Conservation (phyloP, 176 grass and related monocot species). For the Leersia perrieri region DNA sequence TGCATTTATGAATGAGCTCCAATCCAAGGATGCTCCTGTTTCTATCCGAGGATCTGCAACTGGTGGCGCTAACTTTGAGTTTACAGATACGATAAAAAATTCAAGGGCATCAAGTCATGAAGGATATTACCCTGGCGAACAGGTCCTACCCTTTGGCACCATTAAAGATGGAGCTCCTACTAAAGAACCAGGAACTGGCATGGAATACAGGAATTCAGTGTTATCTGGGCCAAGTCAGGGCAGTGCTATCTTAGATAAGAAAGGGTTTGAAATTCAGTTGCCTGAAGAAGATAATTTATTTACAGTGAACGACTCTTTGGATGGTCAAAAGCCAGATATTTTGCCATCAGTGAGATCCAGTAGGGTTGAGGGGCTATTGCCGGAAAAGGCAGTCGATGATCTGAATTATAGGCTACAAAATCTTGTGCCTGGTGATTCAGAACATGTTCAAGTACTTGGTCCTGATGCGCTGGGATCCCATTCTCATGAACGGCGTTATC, state of each 20-base stretch:
- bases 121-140: constrained; percentile 46
- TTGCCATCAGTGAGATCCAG: constrained; percentile 44
- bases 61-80: constrained; percentile 34
- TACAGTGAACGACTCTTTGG: constrained; percentile 52
- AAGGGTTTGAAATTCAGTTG: constrained; percentile 58
- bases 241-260: constrained; percentile 45
- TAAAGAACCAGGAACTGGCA: constrained; percentile 18
- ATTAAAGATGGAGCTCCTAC: constrained; percentile 28
- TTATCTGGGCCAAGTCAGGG: constrained; percentile 29
- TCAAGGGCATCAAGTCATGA: constrained; percentile 39
- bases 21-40: constrained; percentile 87
- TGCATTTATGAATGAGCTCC: constrained; percentile 91
- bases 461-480: constrained; percentile 42
- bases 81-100: constrained; percentile 30
- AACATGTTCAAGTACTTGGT: constrained; percentile 42
- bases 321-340: constrained; percentile 39
- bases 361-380: constrained; percentile 47
- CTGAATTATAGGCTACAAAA: constrained; percentile 61
- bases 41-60: constrained; percentile 59
- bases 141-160: constrained; percentile 9
- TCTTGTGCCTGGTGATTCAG: constrained; percentile 49
- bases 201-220: constrained; percentile 28
- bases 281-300: constrained; percentile 92
- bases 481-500: constrained; percentile 29
- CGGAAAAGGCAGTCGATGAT: constrained; percentile 37